These are phyloP conservation scores for Pontederia paniculata DNA, from an alignment of 176 grass and related monocot species.

Conservation along the genomic window DNA sequence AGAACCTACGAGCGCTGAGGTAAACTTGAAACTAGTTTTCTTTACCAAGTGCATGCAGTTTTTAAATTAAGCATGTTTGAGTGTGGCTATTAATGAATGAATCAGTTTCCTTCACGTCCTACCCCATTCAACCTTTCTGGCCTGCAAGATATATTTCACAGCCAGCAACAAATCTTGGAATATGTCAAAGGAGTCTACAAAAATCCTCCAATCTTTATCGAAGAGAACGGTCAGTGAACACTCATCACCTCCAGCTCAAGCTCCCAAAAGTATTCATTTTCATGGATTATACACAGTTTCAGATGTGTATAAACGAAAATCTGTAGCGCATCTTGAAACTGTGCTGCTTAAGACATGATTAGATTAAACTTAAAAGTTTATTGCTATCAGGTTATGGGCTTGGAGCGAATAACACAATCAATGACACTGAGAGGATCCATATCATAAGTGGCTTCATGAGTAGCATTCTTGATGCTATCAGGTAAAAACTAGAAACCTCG, in stretches of 20 bases:
- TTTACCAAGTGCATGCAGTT: not conserved
- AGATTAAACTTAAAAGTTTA: too few relatives aligned
- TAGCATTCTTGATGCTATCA: slow-evolving; percentile 31
- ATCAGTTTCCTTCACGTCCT: slow-evolving; percentile 13
- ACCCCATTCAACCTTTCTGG: slow-evolving; percentile 18
- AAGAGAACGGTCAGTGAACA: slow-evolving; percentile 84
- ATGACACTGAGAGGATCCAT: slow-evolving; percentile 42
- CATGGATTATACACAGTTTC: too few relatives aligned
- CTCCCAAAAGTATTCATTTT: too few relatives aligned
- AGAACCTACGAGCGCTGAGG: slow-evolving; percentile 30
- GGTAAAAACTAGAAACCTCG: too few relatives aligned
- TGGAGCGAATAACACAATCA: slow-evolving; percentile 21
- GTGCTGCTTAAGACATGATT: not conserved
- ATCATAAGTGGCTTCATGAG: slow-evolving; percentile 41
- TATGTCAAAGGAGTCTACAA: slow-evolving; percentile 41
- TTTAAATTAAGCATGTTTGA: not conserved
- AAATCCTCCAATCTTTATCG: slow-evolving; percentile 46
- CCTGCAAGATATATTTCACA: too few relatives aligned
- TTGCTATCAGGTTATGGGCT: slow-evolving; percentile 27
- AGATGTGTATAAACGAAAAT: too few relatives aligned
- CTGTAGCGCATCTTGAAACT: too few relatives aligned
- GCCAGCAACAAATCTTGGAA: slow-evolving; percentile 24
- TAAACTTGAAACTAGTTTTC: slow-evolving; percentile 10
- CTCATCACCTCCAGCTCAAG: too few relatives aligned
- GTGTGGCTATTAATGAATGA: not conserved